Conservation (phyloP, 495 filamentous ascomycete genomes). For the Neurospora sp. region DNA sequence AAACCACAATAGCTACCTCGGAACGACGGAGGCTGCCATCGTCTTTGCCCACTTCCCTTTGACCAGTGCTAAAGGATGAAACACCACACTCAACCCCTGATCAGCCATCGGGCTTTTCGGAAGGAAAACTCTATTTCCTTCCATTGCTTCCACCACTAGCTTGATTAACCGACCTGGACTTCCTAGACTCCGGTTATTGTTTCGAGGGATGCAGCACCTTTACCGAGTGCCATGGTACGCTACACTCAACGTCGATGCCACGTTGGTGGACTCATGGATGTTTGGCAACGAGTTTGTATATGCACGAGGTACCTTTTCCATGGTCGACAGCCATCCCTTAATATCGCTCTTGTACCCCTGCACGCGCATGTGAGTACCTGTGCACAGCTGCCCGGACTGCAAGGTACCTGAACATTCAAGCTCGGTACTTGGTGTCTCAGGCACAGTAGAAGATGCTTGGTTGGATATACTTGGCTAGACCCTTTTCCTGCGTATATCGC, state of each 20-base stretch:
- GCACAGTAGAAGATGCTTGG: slow-evolving; percentile 12
- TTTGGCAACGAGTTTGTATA: background rate
- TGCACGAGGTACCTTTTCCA: slow-evolving; percentile 13
- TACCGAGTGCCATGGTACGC: background rate
- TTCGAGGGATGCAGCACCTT: background rate
- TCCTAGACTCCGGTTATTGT: background rate
- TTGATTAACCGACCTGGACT: slow-evolving; percentile 27
- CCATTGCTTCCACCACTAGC: slow-evolving; percentile 19
- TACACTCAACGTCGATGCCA: background rate
- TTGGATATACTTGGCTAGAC: slow-evolving; percentile 6
- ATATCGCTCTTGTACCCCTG: slow-evolving; percentile 17
- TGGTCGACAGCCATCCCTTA: slow-evolving; percentile 18
- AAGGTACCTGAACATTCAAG: slow-evolving; percentile 4
- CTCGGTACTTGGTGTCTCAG: slow-evolving; percentile 13
- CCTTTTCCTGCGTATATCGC: slow-evolving; percentile 2
- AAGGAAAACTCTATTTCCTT: slow-evolving; percentile 22
- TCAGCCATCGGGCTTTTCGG: slow-evolving; percentile 17
- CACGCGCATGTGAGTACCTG: slow-evolving; percentile 6
- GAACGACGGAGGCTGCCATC: slow-evolving; percentile 24
- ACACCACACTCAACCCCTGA: slow-evolving; percentile 19
- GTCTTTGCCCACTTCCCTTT: slow-evolving; percentile 28
- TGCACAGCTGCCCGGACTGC: background rate
- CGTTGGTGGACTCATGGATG: background rate
- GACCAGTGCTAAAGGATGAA: slow-evolving; percentile 30
- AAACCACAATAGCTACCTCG: slow-evolving; percentile 21